Evolutionary conservation across 1,284 basidiomycete genomes (phyloP).

Genomic region (Pyrrhoderma lamaoense): DNA sequence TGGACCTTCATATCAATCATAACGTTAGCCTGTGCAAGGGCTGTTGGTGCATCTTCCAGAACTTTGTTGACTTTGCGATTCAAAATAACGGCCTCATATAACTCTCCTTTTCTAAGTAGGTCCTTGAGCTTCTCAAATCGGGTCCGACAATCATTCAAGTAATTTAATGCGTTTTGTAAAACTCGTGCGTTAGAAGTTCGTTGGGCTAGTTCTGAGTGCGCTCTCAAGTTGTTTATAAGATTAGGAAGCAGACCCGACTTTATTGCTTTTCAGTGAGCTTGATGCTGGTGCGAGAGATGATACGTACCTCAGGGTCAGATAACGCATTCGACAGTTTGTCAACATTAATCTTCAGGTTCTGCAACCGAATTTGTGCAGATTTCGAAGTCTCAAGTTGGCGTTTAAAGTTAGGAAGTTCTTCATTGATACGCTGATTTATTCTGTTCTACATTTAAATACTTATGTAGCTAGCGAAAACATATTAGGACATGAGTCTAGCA

Average conservation of each 20-base stretch:
- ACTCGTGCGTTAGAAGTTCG: constrained; percentile 47
- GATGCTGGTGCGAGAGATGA: constrained; percentile 2
- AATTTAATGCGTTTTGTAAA: constrained; percentile 41
- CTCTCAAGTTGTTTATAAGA: constrained; percentile 42
- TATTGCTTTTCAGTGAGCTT: constrained; percentile 15
- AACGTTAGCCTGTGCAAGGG: constrained; percentile 44
- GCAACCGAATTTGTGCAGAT: constrained; percentile 55
- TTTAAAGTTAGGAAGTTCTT: constrained; percentile 55
- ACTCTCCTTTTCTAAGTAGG: constrained; percentile 46
- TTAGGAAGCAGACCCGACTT: constrained; percentile 62
- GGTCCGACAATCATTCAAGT: constrained; percentile 43
- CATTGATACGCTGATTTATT: constrained; percentile 62
- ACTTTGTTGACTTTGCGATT: constrained; percentile 36
- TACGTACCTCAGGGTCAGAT: constrained; percentile 48
- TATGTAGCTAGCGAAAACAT: background rate
- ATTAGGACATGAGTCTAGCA: constrained; percentile 3
- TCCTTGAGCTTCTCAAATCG: constrained; percentile 36
- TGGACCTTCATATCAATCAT: constrained; percentile 53
- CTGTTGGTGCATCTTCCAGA: constrained; percentile 42
- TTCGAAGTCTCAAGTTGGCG: constrained; percentile 52
- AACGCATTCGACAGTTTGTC: constrained; percentile 43
- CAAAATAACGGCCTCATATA: constrained; percentile 50
- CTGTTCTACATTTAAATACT: constrained; percentile 35
- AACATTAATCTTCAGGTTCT: constrained; percentile 44
- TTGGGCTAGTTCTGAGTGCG: constrained; percentile 56